Base-by-base conservation (phyloP, 305 asterid species). In the Solanum hybrid region DNA sequence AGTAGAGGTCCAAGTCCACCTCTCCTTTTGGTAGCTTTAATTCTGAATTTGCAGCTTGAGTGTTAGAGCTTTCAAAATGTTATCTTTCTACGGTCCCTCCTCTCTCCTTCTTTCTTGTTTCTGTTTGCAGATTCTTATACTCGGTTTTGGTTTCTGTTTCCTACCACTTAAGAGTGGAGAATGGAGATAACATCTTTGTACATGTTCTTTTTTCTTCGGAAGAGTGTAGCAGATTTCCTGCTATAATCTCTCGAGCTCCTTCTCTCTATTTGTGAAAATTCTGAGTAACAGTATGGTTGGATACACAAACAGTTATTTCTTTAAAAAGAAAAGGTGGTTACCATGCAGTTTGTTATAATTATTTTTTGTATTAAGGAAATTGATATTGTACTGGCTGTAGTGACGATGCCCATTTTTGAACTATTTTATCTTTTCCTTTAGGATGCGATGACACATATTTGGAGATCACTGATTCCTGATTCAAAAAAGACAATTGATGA, bases 361-460 rank as follows among this genome's bases (percentile, higher is more conserved):
- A 84, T 11, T 31, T 29, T 51, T 84, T 31, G 34, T 51, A 46
- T 28, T 42, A 83, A 82, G 71, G 87, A 84, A 84, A 39, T 51
- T 84, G 42, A 51, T 20, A 33, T 84, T 16, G 22, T 84, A 31
- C 42, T 84, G 31, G 42, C 74, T 11, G 20, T 79, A 79, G 64
- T 39, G 36, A 40, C 0, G n/a, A 26, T 57, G 46, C 42, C 75
- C 76, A 51, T 33, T 51, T 84, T 84, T 51, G 29, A 51, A 20
- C 75, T 40, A 51, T 88, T 89, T 95, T 88, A 85, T 89, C 20
- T 90, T 91, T 91, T 91, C 81, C 91, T 90, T 92, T 94, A 98
- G 99, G 99, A 98, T 94, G 97, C 99, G 22, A 98, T 98, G 99
- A 92, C 96, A 31, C 99, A 98, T 93, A 98, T 98, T 91, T 98